Conservation (phyloP, 164 flowering plant species). For the Sedum album region DNA sequence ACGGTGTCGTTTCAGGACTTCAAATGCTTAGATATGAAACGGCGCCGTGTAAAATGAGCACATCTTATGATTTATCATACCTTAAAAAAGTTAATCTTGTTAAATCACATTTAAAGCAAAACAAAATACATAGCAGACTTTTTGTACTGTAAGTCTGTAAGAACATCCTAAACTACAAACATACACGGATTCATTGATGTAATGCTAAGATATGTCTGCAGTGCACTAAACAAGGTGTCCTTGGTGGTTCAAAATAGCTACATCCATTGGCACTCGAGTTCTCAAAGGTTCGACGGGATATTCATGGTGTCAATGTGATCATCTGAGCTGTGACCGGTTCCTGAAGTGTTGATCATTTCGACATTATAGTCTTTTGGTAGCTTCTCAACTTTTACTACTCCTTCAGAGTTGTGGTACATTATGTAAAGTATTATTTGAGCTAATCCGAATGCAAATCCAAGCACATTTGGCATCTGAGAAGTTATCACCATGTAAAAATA, state of each 20-base stretch:
- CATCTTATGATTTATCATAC: too few relatives aligned
- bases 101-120: too few relatives aligned
- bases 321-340: background rate
- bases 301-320: background rate
- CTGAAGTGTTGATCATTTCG: background rate
- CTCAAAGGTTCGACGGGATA: background rate
- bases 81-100: too few relatives aligned
- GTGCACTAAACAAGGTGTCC: background rate
- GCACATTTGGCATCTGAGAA: slow-evolving; percentile 25
- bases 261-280: background rate
- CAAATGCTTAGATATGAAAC: too few relatives aligned
- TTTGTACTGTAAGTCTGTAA: too few relatives aligned
- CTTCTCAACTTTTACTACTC: background rate
- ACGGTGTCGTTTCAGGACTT: too few relatives aligned
- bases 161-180: too few relatives aligned
- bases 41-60: too few relatives aligned
- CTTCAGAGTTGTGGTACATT: slow-evolving; percentile 16
- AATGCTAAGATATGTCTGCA: too few relatives aligned
- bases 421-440: slow-evolving; percentile 24
- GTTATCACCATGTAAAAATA: background rate
- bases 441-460: slow-evolving; percentile 24
- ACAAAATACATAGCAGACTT: too few relatives aligned
- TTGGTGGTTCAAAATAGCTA: background rate
- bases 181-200: too few relatives aligned
- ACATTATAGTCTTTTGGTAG: too few relatives aligned